A percentile compares a stretch with the other conserved stretches of the same genome.
Evolutionary conservation across 495 filamentous ascomycete species (phyloP).

Genomic region (Aspergillus leporis): DNA sequence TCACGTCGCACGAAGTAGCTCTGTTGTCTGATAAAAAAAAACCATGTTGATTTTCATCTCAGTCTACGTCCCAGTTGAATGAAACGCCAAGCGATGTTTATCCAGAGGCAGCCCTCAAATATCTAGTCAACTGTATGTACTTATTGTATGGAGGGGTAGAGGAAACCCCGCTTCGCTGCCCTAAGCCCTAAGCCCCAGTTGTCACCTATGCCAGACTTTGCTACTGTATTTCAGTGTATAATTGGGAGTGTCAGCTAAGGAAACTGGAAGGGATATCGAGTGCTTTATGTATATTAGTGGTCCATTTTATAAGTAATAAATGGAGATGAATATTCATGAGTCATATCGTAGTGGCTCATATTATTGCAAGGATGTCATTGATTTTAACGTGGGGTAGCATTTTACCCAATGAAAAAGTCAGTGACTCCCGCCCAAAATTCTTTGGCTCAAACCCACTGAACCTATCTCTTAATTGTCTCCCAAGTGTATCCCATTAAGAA

Average conservation of each 20-base stretch:
- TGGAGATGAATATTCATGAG: background rate
- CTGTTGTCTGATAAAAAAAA: no score
- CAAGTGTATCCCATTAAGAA: background rate
- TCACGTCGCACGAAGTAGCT: no score
- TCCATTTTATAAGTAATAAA: background rate
- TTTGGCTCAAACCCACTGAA: constrained; percentile 29
- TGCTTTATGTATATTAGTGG: no score
- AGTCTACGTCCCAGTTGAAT: no score
- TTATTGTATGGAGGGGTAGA: constrained; percentile 28
- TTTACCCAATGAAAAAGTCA: constrained; percentile 33
- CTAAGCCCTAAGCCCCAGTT: constrained; percentile 42
- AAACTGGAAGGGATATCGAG: no score
- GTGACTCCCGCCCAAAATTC: constrained; percentile 45
- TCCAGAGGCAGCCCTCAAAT: no score
- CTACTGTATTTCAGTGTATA: background rate
- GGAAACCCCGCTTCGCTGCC: constrained; percentile 38
- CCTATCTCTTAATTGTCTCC: constrained; percentile 11
- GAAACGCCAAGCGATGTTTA: no score
- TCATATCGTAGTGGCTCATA: constrained; percentile 5
- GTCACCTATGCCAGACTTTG: background rate
- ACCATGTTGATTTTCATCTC: no score
- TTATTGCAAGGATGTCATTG: constrained; percentile 5
- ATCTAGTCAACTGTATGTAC: no score
- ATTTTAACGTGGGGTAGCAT: constrained; percentile 11
- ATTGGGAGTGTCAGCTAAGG: background rate